Base-by-base conservation (phyloP, 2,329 filamentous ascomycete genomes). In the Chrysosporium keratinophilum region DNA sequence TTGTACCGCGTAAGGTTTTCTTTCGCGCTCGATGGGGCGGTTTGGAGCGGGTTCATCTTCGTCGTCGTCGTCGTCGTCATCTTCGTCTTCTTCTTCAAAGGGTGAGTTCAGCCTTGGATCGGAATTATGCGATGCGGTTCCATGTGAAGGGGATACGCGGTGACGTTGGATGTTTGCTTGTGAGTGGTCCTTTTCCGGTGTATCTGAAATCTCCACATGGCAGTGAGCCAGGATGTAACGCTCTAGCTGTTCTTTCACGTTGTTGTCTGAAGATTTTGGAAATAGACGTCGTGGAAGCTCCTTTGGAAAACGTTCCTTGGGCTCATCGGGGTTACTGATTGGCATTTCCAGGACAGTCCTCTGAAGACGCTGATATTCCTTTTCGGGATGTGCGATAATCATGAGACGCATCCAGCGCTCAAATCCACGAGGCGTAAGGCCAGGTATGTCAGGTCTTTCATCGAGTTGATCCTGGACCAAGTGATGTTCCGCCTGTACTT, bases 241-340 rank as follows among this genome's bases (percentile, higher is more conserved):
- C 15, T 82, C 78, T 7, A 90, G 71, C 17, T 80, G 71, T 57
- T 82, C 78, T 53, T 81, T 78, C 0, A 79, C 72, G 33, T 78
- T 71, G 0, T 76, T 62, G 59, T 88, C 80, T 0, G 78, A 74
- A 6, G 69, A 67, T 0, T 73, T 71, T 0, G 88, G 88, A 39
- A 95, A 79, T 2, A 93, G 74, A 50, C 84, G 78, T 40, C 88
- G 76, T 0, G 87, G 83, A 2, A 95, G 76, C 60, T 89, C 83
- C 59, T 87, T 88, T 0, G 88, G 89, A 52, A 94, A 83, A 1
- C 85, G 76, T 67, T 90, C 86, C 10, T 78, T 81, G 58, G 76
- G 79, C 46, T 84, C 78, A 43, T 82, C 77, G 0, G 81, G 76
- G 52, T 83, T 81, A 61, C 67, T 82, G 61, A 94, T 85, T 0